Percentiles rank a stretch among this genome's conserved stretches.
Conservation (phyloP, 2,329 filamentous ascomycete genomes). For the Geoglossum cookeanum region DNA sequence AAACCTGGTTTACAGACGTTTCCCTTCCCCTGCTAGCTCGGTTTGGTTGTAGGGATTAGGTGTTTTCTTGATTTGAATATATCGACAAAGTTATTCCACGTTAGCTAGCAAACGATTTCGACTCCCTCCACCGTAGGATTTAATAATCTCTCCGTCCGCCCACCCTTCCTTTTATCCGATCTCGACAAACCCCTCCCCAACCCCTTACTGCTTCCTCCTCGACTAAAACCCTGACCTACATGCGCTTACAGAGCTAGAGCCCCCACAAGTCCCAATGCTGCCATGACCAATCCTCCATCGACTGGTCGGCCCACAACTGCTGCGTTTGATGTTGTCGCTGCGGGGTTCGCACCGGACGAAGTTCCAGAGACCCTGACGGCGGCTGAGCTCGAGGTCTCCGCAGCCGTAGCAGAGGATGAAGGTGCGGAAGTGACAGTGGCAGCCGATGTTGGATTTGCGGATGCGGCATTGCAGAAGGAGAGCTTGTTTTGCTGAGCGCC, state of each 20-base stretch:
- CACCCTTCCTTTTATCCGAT: too few species aligned
- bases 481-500: slow-evolving; percentile 17
- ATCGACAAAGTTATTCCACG: too few species aligned
- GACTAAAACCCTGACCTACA: background rate
- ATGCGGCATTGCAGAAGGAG: slow-evolving; percentile 25
- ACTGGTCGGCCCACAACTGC: background rate
- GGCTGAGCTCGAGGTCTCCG: background rate
- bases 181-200: too few species aligned
- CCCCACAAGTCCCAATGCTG: background rate
- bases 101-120: too few species aligned
- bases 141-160: too few species aligned
- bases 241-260: background rate
- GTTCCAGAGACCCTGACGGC: background rate
- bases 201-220: too few species aligned
- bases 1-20: too few species aligned
- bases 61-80: too few species aligned
- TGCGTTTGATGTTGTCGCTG: background rate
- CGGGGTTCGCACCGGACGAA: background rate
- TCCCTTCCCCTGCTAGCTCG: too few species aligned
- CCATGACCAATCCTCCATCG: background rate
- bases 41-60: too few species aligned
- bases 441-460: slow-evolving; percentile 15
- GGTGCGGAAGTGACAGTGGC: background rate
- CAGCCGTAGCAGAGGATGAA: background rate
- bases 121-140: too few species aligned